Percentiles rank a stretch among this genome's conserved stretches.
These are phyloP conservation scores for Ustilago tritici DNA, from an alignment of 1,284 basidiomycete species.

Conservation along the genomic window DNA sequence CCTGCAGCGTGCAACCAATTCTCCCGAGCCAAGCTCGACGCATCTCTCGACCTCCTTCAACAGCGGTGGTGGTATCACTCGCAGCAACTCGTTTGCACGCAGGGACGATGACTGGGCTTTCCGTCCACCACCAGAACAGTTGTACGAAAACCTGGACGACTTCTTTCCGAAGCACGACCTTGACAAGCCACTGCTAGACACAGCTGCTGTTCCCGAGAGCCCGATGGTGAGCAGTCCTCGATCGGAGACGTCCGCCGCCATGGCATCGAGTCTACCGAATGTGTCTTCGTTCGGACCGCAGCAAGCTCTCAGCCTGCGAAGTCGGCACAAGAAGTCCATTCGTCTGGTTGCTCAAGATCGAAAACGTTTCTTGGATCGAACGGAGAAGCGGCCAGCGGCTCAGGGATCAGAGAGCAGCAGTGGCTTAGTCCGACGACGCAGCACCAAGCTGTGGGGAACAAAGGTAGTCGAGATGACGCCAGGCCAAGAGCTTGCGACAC, in stretches of 20 bases:
- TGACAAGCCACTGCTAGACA: constrained; percentile 93
- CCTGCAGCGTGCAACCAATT: constrained; percentile 12
- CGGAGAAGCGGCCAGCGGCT: constrained; percentile 67
- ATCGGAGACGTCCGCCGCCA: constrained; percentile 20
- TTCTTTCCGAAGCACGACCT: constrained; percentile 97
- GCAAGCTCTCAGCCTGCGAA: constrained; percentile 31
- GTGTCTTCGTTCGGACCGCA: constrained; percentile 10
- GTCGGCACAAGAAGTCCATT: constrained; percentile 83
- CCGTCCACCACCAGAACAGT: constrained; percentile 90
- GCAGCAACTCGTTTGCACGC: constrained; percentile 61
- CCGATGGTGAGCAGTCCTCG: constrained; percentile 71
- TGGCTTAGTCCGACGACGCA: constrained; percentile 79
- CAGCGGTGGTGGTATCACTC: constrained; percentile 44
- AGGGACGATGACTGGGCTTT: constrained; percentile 72
- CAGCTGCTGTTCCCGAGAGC: constrained; percentile 76
- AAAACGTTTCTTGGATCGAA: constrained; percentile 66
- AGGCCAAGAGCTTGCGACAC: constrained; percentile 70
- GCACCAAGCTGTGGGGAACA: constrained; percentile 96
- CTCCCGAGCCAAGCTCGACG: constrained; percentile 27
- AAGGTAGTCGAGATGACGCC: constrained; percentile 92
- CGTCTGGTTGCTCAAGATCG: constrained; percentile 83
- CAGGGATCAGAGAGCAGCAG: constrained; percentile 71
- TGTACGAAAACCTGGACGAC: constrained; percentile 91
- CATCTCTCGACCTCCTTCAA: constrained; percentile 29
- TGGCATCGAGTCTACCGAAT: constrained; percentile 19